phyloP scores from a whole-genome alignment of 495 filamentous ascomycete species.

The Xylaria nigripes region DNA sequence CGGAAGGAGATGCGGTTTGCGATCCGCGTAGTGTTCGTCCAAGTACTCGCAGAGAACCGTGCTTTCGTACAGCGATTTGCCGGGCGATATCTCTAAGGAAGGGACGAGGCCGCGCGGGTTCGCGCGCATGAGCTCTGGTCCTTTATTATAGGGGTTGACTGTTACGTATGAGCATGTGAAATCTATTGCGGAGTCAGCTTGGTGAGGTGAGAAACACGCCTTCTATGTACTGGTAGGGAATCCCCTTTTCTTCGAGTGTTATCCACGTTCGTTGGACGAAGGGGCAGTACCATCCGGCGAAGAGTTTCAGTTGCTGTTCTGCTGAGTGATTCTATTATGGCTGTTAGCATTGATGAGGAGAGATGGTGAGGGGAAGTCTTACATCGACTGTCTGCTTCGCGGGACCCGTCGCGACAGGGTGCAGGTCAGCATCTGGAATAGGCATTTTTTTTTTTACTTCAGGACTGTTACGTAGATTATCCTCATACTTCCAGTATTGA shows the following conservation, averaged over 20 bases:
- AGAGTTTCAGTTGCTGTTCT: slow-evolving; percentile 51
- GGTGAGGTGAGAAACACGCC: slow-evolving; percentile 11
- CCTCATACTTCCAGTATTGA: neutral
- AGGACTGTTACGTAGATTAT: neutral
- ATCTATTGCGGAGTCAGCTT: neutral
- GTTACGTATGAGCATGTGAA: neutral
- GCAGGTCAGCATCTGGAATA: slow-evolving; percentile 39
- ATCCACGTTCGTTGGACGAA: slow-evolving; percentile 53
- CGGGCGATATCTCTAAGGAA: slow-evolving; percentile 41
- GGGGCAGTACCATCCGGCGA: slow-evolving; percentile 55
- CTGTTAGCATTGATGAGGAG: neutral
- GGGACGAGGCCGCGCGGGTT: slow-evolving; percentile 57
- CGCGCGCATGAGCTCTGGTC: slow-evolving; percentile 43
- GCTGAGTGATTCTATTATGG: slow-evolving; percentile 31
- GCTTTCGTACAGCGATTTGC: slow-evolving; percentile 52
- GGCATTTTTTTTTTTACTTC: slow-evolving; percentile 14
- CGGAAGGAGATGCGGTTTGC: slow-evolving; percentile 39
- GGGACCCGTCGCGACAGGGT: slow-evolving; percentile 47
- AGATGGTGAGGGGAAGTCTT: neutral
- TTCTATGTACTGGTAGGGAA: slow-evolving; percentile 59
- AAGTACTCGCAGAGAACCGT: slow-evolving; percentile 55
- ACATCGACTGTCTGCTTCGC: slow-evolving; percentile 29
- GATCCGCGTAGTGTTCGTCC: slow-evolving; percentile 49
- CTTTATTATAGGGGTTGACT: slow-evolving; percentile 54
- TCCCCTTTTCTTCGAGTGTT: slow-evolving; percentile 53